Base-by-base conservation (phyloP, 768 basidiomycete species). In the Trametes elegans region DNA sequence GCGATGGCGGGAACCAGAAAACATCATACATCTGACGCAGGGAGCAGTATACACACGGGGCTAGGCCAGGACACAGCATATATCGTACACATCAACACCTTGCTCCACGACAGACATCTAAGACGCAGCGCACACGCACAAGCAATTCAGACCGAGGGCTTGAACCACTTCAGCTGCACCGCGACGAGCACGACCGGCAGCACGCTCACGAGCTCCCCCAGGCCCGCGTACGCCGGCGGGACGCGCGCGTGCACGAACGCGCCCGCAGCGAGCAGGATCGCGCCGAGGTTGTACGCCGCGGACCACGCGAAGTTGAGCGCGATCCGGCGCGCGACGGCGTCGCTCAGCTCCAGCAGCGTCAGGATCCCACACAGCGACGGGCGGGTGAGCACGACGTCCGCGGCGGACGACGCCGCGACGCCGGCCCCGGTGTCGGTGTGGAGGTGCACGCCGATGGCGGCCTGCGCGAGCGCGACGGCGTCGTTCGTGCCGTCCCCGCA, bases 401-500 rank as follows among this genome's bases (percentile, higher is more conserved):
- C 76, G 24, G 75, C 77, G 36, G 73, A 64, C 5, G 73, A 69
- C 23, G 75, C 67, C 2, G 80, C 77, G 19, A 73, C 68, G 39
- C 66, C 72, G 31, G 71, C 71, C 9, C 67, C 57, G 41, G 70
- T 59, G 14, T 75, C 74, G 6, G 65, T 62, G 41, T 63, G 62
- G 52, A 69, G 59, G 51, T 67, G 65, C 21, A 82, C 71, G 21
- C 74, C 74, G 14, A 81, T 70, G 55, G 81, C 79, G 1, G 82
- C 80, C 23, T 74, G 76, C 0, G 79, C 74, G 21, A 83, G 73
- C 7, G 81, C 75, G 11, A 72, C 70, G 5, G 76, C 67, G 63
- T 82, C 80, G 65, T 83, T 81, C 23, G 79, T 73, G 16, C 82
- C 82, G 63, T 83, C 82, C 32, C 76, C 76, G 26, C 75, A 67